Evolutionary conservation across 169 alveolate genomes (phyloP).

Genomic region (Perkinsus marinus): DNA sequence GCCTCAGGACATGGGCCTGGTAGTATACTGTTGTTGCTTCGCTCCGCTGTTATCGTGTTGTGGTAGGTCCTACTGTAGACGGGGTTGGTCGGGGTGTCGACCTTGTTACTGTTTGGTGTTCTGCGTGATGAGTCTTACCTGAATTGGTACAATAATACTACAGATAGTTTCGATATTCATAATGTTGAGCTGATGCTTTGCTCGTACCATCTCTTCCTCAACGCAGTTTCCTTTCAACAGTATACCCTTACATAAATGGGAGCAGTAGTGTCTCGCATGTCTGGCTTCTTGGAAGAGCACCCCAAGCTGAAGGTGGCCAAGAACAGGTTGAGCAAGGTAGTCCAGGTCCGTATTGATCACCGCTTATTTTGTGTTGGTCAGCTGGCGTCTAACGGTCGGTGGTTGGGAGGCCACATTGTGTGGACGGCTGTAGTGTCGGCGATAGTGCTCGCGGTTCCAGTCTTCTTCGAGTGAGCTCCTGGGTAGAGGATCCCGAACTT

Average conservation of each 20-base stretch:
- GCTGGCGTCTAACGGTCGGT: background rate
- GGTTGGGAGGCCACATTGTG: background rate
- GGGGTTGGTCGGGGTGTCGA: background rate
- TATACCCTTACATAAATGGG: background rate
- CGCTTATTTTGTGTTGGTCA: background rate
- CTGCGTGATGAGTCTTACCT: background rate
- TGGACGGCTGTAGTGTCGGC: background rate
- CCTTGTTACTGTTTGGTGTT: background rate
- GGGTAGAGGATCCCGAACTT: background rate
- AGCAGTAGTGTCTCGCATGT: background rate
- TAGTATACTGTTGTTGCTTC: background rate
- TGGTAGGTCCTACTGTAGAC: background rate
- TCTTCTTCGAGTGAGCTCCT: background rate
- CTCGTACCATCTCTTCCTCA: background rate
- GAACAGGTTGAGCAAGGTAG: background rate
- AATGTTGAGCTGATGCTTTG: background rate
- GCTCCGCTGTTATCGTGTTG: background rate
- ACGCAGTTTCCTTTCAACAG: background rate
- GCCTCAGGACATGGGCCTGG: constrained; percentile 1
- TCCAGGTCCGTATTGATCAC: background rate
- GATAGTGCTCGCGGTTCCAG: background rate
- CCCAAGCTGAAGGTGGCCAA: background rate
- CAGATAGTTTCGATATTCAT: background rate
- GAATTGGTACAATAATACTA: background rate
- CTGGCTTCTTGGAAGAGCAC: background rate